A percentile compares a stretch with the other conserved stretches of the same genome.
Conservation (phyloP, 164 flowering plant genomes). For the Magnolia kwangsiensis region DNA sequence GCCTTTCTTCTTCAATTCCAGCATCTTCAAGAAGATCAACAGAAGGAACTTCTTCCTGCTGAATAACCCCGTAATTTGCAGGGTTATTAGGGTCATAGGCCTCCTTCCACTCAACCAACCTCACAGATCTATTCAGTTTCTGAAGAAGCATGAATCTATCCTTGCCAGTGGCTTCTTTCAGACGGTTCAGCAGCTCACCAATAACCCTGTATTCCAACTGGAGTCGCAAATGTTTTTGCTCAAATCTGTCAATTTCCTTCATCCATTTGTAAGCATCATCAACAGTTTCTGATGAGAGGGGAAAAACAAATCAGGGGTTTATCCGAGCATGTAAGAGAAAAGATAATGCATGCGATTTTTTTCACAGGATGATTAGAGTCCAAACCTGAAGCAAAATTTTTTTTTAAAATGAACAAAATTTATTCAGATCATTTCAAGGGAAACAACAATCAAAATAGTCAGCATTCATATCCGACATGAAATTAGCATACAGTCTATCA, state of each 20-base stretch:
- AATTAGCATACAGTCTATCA: no score
- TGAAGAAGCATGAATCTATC: conserved; percentile 68
- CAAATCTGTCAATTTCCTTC: conserved; percentile 72
- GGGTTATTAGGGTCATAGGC: conserved; percentile 84
- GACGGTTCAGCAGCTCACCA: conserved; percentile 79
- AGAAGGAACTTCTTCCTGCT: conserved; percentile 36
- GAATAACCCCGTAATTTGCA: conserved; percentile 68
- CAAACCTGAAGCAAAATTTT: not conserved
- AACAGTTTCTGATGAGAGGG: conserved; percentile 57
- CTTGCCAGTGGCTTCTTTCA: conserved; percentile 43
- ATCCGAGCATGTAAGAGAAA: not conserved
- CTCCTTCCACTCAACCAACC: conserved; percentile 74
- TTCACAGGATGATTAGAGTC: not conserved
- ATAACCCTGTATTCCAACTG: conserved; percentile 57
- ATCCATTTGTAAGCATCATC: conserved; percentile 54
- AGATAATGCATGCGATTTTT: not conserved
- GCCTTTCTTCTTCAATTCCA: conserved; percentile 41
- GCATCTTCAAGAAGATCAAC: conserved; percentile 29
- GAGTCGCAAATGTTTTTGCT: conserved; percentile 55
- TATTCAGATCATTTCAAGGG: not conserved
- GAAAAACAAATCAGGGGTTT: not conserved
- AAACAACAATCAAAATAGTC: not conserved
- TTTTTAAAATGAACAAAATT: not conserved
- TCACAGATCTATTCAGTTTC: conserved; percentile 78
- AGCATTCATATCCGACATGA: not conserved